Base-by-base conservation (phyloP, 345 rosid genomes). In the Aurinia saxatilis region DNA sequence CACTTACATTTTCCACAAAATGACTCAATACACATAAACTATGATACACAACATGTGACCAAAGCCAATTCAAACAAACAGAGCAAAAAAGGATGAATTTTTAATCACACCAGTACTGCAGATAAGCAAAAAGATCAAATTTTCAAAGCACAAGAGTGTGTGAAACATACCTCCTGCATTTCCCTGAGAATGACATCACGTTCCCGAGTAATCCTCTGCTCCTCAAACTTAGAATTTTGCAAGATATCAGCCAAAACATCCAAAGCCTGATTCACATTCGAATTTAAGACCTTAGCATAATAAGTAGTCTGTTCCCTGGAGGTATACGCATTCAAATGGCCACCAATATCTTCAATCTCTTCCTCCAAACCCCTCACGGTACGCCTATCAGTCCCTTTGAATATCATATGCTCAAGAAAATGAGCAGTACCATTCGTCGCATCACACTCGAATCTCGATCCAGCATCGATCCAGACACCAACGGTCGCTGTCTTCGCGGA, bases 401-500 rank as follows among this genome's bases (percentile, higher is more conserved):
- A 95, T 7, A 95, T 90, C 98, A 95, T 86, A 74, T 88, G 99
- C 83, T 95, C 99, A 72, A 95, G 64, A 50, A 95, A 95, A 60
- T 90, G 99, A 11, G 98, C 95, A 1, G 97, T 88, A 1, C 99
- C 99, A 10, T 90, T 95, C 3, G 89, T 84, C 66, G 81, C 84
- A 0, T 88, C 95, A 4, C 90, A 79, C 82, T 95, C 99, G 15
- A 82, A 95, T 30, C 99, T 60, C 10, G 99, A 90, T 57, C 99
- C 99, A 2, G 97, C 92, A 44, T 95, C 99, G 65, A 95, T 90
- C 97, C 97, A 95, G 11, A 90, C 96, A 13, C 99, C 99, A 10
- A 95, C 96, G 1, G 97, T 87, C 10, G 97, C 95, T 0, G 97
- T 81, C 57, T 76, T 86, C 1, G 81, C 59, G 4, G 96, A 75